Base-by-base conservation (phyloP, 2,329 filamentous ascomycete genomes). In the Fusarium secorum region DNA sequence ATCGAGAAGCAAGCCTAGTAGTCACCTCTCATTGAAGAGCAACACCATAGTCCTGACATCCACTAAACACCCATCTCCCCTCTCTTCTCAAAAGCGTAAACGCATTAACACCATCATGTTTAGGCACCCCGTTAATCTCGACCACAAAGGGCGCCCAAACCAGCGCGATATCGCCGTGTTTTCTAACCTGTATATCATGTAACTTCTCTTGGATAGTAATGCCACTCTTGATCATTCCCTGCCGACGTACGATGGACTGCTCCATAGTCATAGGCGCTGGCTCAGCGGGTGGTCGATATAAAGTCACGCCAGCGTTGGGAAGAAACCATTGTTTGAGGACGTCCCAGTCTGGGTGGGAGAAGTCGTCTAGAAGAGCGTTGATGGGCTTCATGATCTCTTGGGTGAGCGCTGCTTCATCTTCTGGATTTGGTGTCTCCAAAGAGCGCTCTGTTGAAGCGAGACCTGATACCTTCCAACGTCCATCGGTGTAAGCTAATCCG, bases 91-190 rank as follows among this genome's bases (percentile, higher is more conserved):
- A 18, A 9, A 68, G 44, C 3, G 59, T 65, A 24, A 68, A 65
- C 0, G 54, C 38, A 38, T 68, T 65, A 1, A 55, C 53, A 1
- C 65, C 65, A 9, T 51, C 36, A 26, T 69, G 48, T 2, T 28
- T 41, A 28, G 49, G 53, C 11, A 26, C 24, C 3, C 60, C 53
- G 4, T 69, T 44, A 3, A 69, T 68, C 22, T 69, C 53, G 15
- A 69, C 60, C 20, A 69, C 65, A 42, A 68, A 68, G 9, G 65
- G 65, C 0, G 66, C 60, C 65, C 65, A 69, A 8, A 69, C 65
- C 15, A 69, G 15, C 2, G 59, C 65, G 24, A 68, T n/a, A 36
- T 65, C 53, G 0, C 59, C 59, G 8, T 65, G 59, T 10, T 54
- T 68, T 3, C 64, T 5, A 0, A 69, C 39, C 4, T 69, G 41